Evolutionary conservation across 2,329 filamentous ascomycete genomes (phyloP), one percentile per base, ranked within the genome.

Genomic region (Apiospora sp.): DNA sequence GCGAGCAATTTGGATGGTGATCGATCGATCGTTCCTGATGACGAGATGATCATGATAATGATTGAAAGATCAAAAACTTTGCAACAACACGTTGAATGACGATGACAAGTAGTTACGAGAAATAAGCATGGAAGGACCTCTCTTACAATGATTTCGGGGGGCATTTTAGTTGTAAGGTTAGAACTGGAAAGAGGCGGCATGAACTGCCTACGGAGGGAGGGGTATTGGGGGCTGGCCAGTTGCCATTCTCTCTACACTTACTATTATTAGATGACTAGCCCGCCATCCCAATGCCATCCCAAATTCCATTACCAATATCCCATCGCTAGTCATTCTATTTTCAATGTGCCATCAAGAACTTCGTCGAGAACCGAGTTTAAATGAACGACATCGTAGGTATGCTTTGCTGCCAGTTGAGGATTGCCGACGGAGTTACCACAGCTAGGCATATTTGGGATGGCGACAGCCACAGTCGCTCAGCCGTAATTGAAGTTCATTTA

Each of bases 1-100:
- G 83, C 74, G 87, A 88, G 76, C 82, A 86, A 76, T 87, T 87
- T 73, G 84, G 84, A 2, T 86, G 85, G 85, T 86, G 72, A 77
- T 73, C 30, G 37, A 41, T 61, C n/a, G 27, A 30, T 41, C 37
- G 10, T 41, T 10, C 27, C 19, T 22, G 19, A n/a, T 10, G n/a
- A 27, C 19, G n/a, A 51, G n/a, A 51, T 24, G n/a, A 51, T 27
- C 10, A 51, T 13, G n/a, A 27, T 13, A 10, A 22, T 49, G 22
- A 22, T 10, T 22, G 19, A n/a, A 22, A 49, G 22, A 10, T 8
- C 37, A 10, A 49, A n/a, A n/a, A 49, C 19, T n/a, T 49, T 49
- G 37, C 44, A 48, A 49, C 19, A 49, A 49, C 19, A 49, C 46
- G 10, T 49, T n/a, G 46, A n/a, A n/a, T 49, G 22, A 49, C 10